A percentile compares a stretch with the other conserved stretches of the same genome.
These are phyloP conservation scores for Microthlaspi erraticum DNA, from an alignment of 345 rosid species.

Conservation along the genomic window DNA sequence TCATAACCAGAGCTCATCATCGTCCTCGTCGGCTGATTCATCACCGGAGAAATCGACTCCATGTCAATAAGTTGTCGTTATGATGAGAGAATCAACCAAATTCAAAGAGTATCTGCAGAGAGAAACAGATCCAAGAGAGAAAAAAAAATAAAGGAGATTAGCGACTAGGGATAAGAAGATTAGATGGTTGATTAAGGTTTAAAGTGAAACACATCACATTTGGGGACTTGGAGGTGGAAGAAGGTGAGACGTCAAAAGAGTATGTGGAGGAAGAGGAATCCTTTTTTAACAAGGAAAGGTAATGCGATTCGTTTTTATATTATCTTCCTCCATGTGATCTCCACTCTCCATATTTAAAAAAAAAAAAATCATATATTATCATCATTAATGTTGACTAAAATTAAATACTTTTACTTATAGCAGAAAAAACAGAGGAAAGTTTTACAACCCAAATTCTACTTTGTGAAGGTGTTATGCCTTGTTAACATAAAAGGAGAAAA, in stretches of 20 bases:
- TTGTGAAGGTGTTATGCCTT: neutral
- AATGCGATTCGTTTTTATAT: conserved; percentile 12
- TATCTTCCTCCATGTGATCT: conserved; percentile 39
- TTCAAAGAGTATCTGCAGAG: neutral
- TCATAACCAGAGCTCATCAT: conserved; percentile 38
- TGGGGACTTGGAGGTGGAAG: neutral
- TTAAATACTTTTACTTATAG: neutral
- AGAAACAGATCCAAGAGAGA: neutral
- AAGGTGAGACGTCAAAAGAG: conserved; percentile 38
- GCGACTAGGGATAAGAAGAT: conserved; percentile 5
- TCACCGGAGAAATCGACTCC: conserved; percentile 45
- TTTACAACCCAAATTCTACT: neutral
- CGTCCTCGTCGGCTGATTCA: conserved; percentile 34
- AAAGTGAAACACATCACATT: neutral
- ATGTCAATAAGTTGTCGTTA: neutral
- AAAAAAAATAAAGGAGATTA: neutral
- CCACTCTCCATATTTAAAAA: conserved; percentile 33
- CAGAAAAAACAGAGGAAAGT: neutral
- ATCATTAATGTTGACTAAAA: conserved; percentile 30
- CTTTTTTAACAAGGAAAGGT: conserved; percentile 29
- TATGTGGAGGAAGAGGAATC: conserved; percentile 40
- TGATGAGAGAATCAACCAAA: neutral
- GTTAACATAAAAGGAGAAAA: neutral
- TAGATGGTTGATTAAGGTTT: conserved; percentile 6
- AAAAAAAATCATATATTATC: neutral